Evolutionary conservation across 129 eudicot species (phyloP).

Genomic region (Calendula officinalis): DNA sequence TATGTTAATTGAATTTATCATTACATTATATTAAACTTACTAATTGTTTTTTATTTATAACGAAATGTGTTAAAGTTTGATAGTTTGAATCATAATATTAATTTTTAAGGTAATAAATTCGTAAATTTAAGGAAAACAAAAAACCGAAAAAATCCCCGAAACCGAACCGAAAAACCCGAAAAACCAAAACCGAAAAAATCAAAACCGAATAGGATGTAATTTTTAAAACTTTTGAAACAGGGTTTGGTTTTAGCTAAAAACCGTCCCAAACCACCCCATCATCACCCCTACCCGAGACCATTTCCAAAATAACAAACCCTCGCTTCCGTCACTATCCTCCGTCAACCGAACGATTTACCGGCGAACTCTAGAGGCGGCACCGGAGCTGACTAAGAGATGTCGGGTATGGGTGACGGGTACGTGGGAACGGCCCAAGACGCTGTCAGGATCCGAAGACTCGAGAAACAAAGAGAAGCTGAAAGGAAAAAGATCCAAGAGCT

Average conservation of each 20-base stretch:
- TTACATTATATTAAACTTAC: no score
- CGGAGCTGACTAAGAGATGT: conserved; percentile 46
- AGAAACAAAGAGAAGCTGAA: conserved; percentile 98
- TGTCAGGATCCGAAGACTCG: conserved; percentile 87
- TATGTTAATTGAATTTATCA: no score
- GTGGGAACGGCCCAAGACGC: conserved; percentile 99
- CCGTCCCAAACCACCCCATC: neutral
- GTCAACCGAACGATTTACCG: conserved; percentile 15
- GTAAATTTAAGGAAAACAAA: no score
- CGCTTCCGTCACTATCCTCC: conserved; percentile 15
- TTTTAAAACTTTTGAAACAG: no score
- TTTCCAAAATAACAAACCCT: conserved; percentile 21
- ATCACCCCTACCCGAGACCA: neutral
- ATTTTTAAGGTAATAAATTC: no score
- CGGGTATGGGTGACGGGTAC: conserved; percentile 99
- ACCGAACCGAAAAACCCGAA: no score
- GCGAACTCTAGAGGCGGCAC: conserved; percentile 5
- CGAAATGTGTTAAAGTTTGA: no score
- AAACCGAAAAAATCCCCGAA: no score
- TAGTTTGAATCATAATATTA: no score
- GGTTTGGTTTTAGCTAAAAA: neutral
- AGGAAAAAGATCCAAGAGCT: conserved; percentile 88
- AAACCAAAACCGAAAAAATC: no score
- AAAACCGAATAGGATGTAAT: no score
- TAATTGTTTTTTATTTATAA: no score